phyloP scores from a whole-genome alignment of 192 early-diverging fungal genomes.

The Backusella australiensis region DNA sequence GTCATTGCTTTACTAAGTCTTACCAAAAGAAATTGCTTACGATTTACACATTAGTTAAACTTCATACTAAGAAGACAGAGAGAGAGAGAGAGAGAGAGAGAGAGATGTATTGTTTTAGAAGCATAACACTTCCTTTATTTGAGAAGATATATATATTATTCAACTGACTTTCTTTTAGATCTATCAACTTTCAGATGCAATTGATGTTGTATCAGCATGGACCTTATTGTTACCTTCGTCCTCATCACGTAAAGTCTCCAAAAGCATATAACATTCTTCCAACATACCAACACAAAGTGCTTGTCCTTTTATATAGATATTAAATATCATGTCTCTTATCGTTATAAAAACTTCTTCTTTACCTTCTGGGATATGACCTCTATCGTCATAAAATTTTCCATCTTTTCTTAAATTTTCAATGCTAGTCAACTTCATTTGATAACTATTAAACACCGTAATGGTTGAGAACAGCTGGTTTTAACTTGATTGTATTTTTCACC shows the following conservation, averaged over 20 bases:
- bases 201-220: not conserved
- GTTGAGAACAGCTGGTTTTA: not conserved
- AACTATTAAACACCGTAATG: not conserved
- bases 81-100: not conserved
- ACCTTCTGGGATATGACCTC: conserved; percentile 68
- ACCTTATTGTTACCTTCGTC: not conserved
- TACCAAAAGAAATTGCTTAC: no score
- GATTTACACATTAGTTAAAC: no score
- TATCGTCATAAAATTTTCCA: conserved; percentile 83
- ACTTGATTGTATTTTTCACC: not conserved
- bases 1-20: no score
- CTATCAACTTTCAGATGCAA: not conserved
- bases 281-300: conserved; percentile 77
- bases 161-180: not conserved
- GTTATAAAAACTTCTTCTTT: not conserved
- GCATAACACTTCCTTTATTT: not conserved
- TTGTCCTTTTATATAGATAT: conserved; percentile 51
- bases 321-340: not conserved
- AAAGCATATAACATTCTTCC: conserved; percentile 82
- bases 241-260: conserved; percentile 65
- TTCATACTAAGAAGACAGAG: not conserved
- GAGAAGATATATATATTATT: not conserved
- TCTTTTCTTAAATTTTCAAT: conserved; percentile 81
- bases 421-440: conserved; percentile 82
- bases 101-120: not conserved